A percentile compares a stretch with the other conserved stretches of the same genome.
Conservation (phyloP, 768 basidiomycete genomes). For the Crassisporium funariophilum region DNA sequence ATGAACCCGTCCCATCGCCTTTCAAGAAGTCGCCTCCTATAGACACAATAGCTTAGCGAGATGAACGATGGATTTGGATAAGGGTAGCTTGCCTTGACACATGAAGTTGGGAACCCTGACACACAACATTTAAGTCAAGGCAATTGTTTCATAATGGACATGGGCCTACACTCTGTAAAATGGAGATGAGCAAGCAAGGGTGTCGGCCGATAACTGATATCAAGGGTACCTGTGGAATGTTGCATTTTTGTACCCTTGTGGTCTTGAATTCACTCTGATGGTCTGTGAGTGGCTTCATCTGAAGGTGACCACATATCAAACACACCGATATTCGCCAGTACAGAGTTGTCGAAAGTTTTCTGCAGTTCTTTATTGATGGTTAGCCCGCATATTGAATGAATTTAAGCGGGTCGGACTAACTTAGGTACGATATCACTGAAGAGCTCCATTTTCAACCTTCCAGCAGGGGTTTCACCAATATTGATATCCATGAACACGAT, state of each 20-base stretch:
- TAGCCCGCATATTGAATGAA: constrained; percentile 3
- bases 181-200: constrained; percentile 17
- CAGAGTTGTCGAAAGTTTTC: constrained; percentile 98
- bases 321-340: constrained; percentile 92
- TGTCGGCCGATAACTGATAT: neutral
- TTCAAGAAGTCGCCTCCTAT: constrained; percentile 93
- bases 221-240: constrained; percentile 82
- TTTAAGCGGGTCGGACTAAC: constrained; percentile 44
- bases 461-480: constrained; percentile 96
- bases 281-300: constrained; percentile 9
- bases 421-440: constrained; percentile 96
- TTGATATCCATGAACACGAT: constrained; percentile 97
- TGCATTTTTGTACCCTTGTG: constrained; percentile 90
- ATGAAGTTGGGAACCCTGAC: constrained; percentile 88
- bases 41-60: neutral
- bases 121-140: constrained; percentile 15
- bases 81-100: constrained; percentile 78
- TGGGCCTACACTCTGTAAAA: constrained; percentile 65
- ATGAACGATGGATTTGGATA: constrained; percentile 1
- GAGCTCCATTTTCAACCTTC: constrained; percentile 95
- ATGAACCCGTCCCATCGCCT: constrained; percentile 92
- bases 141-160: constrained; percentile 1
- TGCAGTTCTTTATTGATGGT: constrained; percentile 65
- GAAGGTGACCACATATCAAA: neutral
- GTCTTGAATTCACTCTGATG: constrained; percentile 73